These are phyloP conservation scores for Rhododendron molle DNA, from an alignment of 148 eudicot species.

Conservation along the genomic window DNA sequence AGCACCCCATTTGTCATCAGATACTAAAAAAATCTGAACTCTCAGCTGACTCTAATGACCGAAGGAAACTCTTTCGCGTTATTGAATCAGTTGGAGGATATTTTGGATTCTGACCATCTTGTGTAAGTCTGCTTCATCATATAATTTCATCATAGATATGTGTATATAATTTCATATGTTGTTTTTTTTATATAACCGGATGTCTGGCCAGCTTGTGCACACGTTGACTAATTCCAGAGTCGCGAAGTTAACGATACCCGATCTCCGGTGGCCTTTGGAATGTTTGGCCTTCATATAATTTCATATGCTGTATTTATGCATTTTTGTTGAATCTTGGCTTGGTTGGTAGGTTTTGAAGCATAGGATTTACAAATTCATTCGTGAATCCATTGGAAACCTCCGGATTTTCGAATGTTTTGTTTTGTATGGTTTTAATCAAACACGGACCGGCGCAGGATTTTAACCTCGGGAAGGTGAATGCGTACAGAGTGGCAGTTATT, in stretches of 20 bases:
- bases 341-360: not conserved
- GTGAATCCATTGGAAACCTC: not conserved
- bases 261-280: no score
- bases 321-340: not conserved
- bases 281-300: no score
- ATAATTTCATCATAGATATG: not conserved
- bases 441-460: not conserved
- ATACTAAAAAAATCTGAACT: not conserved
- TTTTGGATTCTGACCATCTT: conserved; percentile 45
- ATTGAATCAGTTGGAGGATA: conserved; percentile 31
- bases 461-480: not conserved
- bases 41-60: not conserved
- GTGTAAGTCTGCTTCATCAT: conserved; percentile 14
- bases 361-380: not conserved
- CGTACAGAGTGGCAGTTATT: not conserved
- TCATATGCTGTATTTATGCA: not conserved
- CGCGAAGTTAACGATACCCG: no score
- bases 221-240: no score
- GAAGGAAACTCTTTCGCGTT: conserved; percentile 24
- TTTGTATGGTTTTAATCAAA: not conserved
- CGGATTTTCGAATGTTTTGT: not conserved
- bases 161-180: not conserved
- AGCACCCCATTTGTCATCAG: not conserved
- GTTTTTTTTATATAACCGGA: not conserved
- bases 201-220: no score